These are phyloP conservation scores for Crocinoboletus sp. DNA, from an alignment of 1,284 basidiomycete species.

Conservation along the genomic window DNA sequence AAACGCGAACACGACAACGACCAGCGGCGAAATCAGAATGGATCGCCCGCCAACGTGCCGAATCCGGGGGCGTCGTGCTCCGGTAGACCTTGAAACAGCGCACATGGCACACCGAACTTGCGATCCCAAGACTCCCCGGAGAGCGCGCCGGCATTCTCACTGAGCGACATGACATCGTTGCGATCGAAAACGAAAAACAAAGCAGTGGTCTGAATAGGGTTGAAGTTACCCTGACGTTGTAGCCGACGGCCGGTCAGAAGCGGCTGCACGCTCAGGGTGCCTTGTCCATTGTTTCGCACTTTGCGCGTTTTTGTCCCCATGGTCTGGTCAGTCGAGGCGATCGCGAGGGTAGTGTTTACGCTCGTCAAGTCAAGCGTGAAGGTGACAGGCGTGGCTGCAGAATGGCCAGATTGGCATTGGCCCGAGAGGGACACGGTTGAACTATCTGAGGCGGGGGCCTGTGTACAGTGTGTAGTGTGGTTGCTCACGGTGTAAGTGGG, in stretches of 20 bases:
- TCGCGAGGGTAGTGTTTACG: constrained; percentile 11
- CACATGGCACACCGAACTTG: constrained; percentile 13
- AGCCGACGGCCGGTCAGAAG: constrained; percentile 8
- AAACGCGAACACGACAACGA: too few relatives aligned
- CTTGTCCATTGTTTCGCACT: constrained; percentile 21
- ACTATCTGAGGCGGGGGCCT: constrained; percentile 16
- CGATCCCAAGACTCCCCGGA: constrained; percentile 13
- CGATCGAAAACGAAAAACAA: constrained; percentile 23
- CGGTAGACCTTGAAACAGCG: constrained; percentile 8
- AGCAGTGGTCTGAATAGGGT: constrained; percentile 19
- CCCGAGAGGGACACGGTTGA: constrained; percentile 22
- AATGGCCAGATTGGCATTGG: constrained; percentile 21
- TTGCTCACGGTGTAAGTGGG: constrained; percentile 16
- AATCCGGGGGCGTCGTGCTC: background rate
- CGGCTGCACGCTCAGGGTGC: constrained; percentile 21
- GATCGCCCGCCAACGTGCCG: background rate
- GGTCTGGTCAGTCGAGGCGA: constrained; percentile 16
- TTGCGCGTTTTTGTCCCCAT: constrained; percentile 26
- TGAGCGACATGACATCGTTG: constrained; percentile 12
- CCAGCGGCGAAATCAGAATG: too few relatives aligned
- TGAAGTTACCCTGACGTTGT: constrained; percentile 22
- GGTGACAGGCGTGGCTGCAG: background rate
- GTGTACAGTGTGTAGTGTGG: constrained; percentile 23
- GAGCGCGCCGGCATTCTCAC: background rate
- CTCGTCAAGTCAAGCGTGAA: constrained; percentile 13